These are phyloP conservation scores for Saturnispora saitoi DNA, from an alignment of 805 yeast species.

Conservation along the genomic window DNA sequence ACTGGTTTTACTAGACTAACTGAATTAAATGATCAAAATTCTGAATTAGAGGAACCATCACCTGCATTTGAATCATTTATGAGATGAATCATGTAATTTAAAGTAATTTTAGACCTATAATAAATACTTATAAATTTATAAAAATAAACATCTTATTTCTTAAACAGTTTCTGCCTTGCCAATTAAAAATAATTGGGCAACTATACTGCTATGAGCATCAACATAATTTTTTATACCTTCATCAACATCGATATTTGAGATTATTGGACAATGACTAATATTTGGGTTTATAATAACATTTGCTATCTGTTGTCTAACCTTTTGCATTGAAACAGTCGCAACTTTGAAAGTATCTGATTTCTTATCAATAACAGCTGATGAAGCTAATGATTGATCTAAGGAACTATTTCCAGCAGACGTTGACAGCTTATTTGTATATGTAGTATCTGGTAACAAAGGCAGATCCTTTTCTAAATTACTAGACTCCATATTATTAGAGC, in stretches of 20 bases:
- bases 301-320: constrained; percentile 10
- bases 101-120: background rate
- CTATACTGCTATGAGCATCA: constrained; percentile 12
- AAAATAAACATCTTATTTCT: background rate
- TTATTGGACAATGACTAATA: constrained; percentile 13
- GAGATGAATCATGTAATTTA: background rate
- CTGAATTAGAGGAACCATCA: background rate
- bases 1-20: background rate
- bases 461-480: background rate
- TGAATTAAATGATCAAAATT: background rate
- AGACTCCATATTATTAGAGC: background rate
- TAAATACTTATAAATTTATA: background rate
- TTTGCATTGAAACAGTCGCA: constrained; percentile 10
- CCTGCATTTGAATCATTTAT: background rate
- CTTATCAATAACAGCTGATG: constrained; percentile 7
- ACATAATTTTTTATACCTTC: constrained; percentile 4
- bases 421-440: background rate
- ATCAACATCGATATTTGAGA: constrained; percentile 2
- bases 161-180: background rate
- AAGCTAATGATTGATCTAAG: background rate
- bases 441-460: background rate
- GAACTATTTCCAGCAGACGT: background rate
- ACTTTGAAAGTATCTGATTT: constrained; percentile 14
- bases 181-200: constrained; percentile 9
- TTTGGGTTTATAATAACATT: constrained; percentile 10